These are phyloP conservation scores for Populus hybrid DNA, from an alignment of 441 rosid genomes.

Conservation along the genomic window DNA sequence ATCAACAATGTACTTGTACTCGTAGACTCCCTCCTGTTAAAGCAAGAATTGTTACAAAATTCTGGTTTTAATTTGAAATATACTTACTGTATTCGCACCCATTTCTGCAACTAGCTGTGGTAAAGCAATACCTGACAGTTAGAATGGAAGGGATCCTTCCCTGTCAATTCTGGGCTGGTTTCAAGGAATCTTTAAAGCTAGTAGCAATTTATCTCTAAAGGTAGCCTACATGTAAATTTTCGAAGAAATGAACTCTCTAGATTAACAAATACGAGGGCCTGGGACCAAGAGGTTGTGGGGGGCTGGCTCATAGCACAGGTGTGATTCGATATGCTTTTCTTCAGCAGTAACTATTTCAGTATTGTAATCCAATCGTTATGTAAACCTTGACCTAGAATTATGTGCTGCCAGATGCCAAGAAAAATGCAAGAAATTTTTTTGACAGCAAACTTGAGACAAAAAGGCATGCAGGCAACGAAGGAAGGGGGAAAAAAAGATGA, in stretches of 20 bases:
- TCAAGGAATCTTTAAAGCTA: not conserved
- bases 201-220: not conserved
- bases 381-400: too few relatives aligned
- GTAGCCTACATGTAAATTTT: not conserved
- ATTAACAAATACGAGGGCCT: too few relatives aligned
- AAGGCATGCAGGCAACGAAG: not conserved
- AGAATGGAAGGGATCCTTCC: too few relatives aligned
- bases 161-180: too few relatives aligned
- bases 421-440: not conserved
- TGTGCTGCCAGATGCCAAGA: not conserved
- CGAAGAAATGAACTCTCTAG: not conserved
- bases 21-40: slow-evolving; percentile 85
- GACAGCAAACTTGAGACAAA: not conserved
- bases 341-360: too few relatives aligned
- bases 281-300: too few relatives aligned
- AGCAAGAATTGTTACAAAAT: not conserved
- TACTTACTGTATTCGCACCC: not conserved
- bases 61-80: not conserved
- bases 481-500: not conserved
- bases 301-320: too few relatives aligned
- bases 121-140: too few relatives aligned
- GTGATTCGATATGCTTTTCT: too few relatives aligned
- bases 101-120: not conserved
- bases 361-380: too few relatives aligned
- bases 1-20: slow-evolving; percentile 84